Conservation (phyloP, 768 basidiomycete genomes). For the Suillus subaureus region DNA sequence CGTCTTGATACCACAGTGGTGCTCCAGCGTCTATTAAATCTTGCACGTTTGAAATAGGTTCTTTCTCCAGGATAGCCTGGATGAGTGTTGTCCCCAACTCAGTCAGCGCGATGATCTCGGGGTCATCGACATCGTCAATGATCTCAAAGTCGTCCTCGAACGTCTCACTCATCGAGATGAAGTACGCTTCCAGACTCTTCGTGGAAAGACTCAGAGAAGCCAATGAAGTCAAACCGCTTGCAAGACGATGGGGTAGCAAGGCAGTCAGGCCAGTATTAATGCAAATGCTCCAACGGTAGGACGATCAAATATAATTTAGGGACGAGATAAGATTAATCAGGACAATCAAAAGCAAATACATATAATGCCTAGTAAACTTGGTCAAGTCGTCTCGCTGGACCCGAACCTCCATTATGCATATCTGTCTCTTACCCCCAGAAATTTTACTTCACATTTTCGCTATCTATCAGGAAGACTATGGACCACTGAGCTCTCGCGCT, state of each 20-base stretch:
- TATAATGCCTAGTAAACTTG: background rate
- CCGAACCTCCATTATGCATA: background rate
- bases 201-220: background rate
- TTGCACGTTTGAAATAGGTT: conserved; percentile 47
- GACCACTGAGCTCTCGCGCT: background rate
- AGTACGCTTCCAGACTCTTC: background rate
- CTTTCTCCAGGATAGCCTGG: conserved; percentile 52
- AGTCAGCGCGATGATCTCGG: conserved; percentile 48
- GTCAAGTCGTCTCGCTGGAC: no score
- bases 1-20: conserved; percentile 90
- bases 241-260: background rate
- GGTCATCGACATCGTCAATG: conserved; percentile 30
- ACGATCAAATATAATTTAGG: background rate
- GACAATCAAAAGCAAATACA: background rate
- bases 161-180: conserved; percentile 1
- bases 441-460: background rate
- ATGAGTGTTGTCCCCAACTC: conserved; percentile 63
- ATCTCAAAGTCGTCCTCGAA: conserved; percentile 16
- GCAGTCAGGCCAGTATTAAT: background rate
- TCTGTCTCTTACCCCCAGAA: background rate
- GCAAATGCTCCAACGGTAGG: background rate
- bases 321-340: conserved; percentile 2
- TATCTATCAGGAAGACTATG: background rate
- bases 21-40: conserved; percentile 64
- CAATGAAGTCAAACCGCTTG: background rate